Base-by-base conservation (phyloP, 352 stramenopile genomes). In the Globisporangium polare region DNA sequence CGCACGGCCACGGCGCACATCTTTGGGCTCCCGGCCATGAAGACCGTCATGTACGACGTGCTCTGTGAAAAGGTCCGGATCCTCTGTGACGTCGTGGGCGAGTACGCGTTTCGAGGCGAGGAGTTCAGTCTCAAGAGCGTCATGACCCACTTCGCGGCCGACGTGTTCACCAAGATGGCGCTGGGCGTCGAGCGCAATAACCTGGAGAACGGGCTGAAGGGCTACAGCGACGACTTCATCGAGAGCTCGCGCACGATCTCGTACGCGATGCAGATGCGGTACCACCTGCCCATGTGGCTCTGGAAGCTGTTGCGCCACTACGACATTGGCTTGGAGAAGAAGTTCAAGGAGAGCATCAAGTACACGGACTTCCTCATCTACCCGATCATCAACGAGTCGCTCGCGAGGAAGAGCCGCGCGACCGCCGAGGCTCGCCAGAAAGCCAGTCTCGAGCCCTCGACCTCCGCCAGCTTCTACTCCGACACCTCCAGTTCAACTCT, bases 1-100 rank as follows among this genome's bases (percentile, higher is more conserved):
- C 83, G 86, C 64, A 96, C 94, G 68, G 84, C 72, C 22, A 89
- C 88, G 53, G 97, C 87, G 52, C 88, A 96, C 56, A 91, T 98
- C 20, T 96, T 96, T 51, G 90, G 81, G 5, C 75, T 73, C 57
- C 70, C 74, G 33, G 83, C 73, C 72, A 78, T 90, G 60, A 62
- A 66, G 51, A 65, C 83, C 27, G 70, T 63, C 15, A 84, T 92
- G 80, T 66, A 85, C n/a, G 58, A 67, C 9, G 70, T 77, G 7
- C 74, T 90, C 29, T 60, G 68, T 8, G 72, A 88, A 5, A 66
- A 81, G 29, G 77, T 71, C 29, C 63, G 42, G 7, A 17, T 73
- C 20, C 42, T 90, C 15, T 65, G 74, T 4, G 66, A 64, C 26
- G 69, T 69, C 3, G 72, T 92, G 6, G 37, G 59, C 0, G 47